Base-by-base conservation (phyloP, 108 stramenopile species). In the Skeletonema menzelii region DNA sequence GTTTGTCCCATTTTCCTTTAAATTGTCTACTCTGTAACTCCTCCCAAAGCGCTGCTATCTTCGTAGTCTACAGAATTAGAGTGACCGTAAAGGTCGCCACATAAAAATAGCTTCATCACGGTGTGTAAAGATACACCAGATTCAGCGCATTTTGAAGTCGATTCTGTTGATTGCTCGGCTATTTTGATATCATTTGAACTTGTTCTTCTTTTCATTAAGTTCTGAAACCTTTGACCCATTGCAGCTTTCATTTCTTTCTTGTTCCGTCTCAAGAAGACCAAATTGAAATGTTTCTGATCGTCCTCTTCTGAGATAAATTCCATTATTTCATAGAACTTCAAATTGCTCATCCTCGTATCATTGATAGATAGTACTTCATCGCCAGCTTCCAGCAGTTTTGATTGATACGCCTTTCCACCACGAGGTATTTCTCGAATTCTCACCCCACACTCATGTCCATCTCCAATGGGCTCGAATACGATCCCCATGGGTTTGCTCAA, bases 231-330 rank as follows among this genome's bases (percentile, higher is more conserved):
- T 5, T 15, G 40, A 15, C 40, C 40, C 40, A 42, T 42, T n/a
- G 40, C 40, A 15, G 40, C 40, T 42, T 79, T 76, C 56, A 80
- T 79, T 20, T 77, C 40, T 42, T 42, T 42, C 15, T 15, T 42
- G 40, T 15, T 2, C 11, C 3, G 40, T n/a, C 40, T 42, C 14
- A 5, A 15, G 4, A 42, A n/a, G 15, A 15, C n/a, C 40, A 42
- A n/a, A 42, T 42, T 42, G 15, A 42, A 42, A n/a, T 15, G 15
- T 2, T 42, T 42, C 40, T 42, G 14, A 0, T 42, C 40, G 3
- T 42, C 40, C 15, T 42, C 40, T 11, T 42, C 40, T 15, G 14
- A 15, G 14, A 42, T 42, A 15, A 42, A n/a, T 15, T 42, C 40
- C 15, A 42, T 15, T n/a, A 42, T 42, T 42, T 42, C 15, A 42